phyloP scores from a whole-genome alignment of 164 flowering plant species.

The Tinospora cordifolia region DNA sequence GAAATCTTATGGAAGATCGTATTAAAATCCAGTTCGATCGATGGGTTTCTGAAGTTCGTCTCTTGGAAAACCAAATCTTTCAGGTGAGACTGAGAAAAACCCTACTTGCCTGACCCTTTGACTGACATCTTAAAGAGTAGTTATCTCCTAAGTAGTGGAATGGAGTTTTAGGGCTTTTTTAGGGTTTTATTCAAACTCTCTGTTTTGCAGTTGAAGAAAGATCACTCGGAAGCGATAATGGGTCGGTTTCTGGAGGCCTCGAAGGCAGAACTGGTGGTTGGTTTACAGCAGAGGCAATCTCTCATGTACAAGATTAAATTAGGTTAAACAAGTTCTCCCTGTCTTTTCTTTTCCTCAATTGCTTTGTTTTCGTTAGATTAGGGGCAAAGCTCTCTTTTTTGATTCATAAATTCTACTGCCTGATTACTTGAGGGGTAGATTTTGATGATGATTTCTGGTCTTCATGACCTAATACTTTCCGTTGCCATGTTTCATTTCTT shows the following conservation, averaged over 20 bases:
- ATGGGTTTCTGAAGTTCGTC: slow-evolving; percentile 38
- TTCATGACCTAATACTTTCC: background rate
- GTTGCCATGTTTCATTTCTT: background rate
- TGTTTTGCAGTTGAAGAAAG: slow-evolving; percentile 38
- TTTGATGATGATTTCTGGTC: background rate
- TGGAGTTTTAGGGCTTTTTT: slow-evolving; percentile 7
- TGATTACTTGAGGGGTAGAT: background rate
- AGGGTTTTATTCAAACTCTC: background rate
- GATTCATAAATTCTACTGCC: background rate
- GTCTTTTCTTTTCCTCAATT: slow-evolving; percentile 1
- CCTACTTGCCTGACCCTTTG: background rate
- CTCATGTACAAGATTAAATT: slow-evolving; percentile 29
- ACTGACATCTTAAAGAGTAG: background rate
- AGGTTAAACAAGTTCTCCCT: slow-evolving; percentile 28
- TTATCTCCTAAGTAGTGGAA: background rate
- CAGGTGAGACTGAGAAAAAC: slow-evolving; percentile 25
- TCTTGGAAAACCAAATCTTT: slow-evolving; percentile 32
- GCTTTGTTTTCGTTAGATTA: background rate
- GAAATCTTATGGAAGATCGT: slow-evolving; percentile 37
- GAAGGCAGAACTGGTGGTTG: slow-evolving; percentile 35
- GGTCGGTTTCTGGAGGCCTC: slow-evolving; percentile 25
- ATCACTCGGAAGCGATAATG: slow-evolving; percentile 26
- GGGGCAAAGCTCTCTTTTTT: background rate
- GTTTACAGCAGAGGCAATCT: slow-evolving; percentile 45
- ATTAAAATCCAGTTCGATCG: slow-evolving; percentile 32